Conservation (phyloP, 2,329 filamentous ascomycete genomes). For the Anisogramma anomala region DNA sequence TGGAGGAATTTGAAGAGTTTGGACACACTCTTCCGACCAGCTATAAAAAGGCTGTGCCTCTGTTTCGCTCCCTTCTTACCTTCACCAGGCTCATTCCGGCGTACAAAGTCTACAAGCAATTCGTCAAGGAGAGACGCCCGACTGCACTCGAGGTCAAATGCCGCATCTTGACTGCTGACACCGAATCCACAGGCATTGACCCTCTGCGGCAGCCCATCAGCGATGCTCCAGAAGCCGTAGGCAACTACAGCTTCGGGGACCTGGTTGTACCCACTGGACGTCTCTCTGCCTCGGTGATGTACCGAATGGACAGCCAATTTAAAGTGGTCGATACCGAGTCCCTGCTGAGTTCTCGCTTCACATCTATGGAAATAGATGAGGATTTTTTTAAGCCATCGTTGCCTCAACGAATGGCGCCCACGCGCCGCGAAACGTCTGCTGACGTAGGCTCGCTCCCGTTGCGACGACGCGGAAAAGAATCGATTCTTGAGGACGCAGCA, state of each 20-base stretch:
- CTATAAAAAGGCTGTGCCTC: constrained; percentile 94
- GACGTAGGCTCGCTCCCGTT: constrained; percentile 69
- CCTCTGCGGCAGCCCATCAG: constrained; percentile 60
- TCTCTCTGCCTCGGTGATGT: constrained; percentile 69
- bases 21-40: constrained; percentile 63
- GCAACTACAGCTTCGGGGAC: constrained; percentile 69
- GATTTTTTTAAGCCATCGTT: constrained; percentile 74
- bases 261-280: constrained; percentile 79
- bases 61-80: constrained; percentile 81
- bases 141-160: constrained; percentile 63
- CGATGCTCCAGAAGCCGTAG: constrained; percentile 53
- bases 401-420: constrained; percentile 37
- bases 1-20: constrained; percentile 43
- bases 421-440: constrained; percentile 25
- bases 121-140: constrained; percentile 58
- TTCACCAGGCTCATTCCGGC: constrained; percentile 72
- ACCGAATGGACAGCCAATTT: constrained; percentile 83
- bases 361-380: constrained; percentile 81
- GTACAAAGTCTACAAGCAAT: constrained; percentile 70
- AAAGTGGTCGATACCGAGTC: constrained; percentile 85
- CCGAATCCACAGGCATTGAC: constrained; percentile 48
- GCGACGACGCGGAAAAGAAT: constrained; percentile 33
- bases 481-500: constrained; percentile 45
- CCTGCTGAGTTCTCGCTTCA: constrained; percentile 81
- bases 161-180: constrained; percentile 57